These are phyloP conservation scores for Phellinidium pouzarii DNA, from an alignment of 1,284 basidiomycete genomes.

Conservation along the genomic window DNA sequence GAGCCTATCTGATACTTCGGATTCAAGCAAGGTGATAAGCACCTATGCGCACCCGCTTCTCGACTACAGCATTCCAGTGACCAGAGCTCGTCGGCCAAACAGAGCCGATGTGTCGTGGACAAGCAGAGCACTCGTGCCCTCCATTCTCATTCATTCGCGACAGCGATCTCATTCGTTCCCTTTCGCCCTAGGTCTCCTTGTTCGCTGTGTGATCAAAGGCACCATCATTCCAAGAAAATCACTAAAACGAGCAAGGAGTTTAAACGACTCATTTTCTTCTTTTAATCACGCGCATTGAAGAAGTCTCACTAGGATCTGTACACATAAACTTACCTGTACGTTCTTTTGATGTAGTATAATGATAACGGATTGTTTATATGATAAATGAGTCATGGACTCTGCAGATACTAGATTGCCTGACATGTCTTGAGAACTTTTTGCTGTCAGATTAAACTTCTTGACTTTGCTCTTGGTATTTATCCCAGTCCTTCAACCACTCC, in stretches of 20 bases:
- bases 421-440: neutral
- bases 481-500: slow-evolving; percentile 74
- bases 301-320: no score
- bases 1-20: neutral
- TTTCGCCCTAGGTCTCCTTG: slow-evolving; percentile 10
- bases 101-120: neutral
- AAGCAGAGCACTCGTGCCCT: slow-evolving; percentile 1
- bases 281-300: no score
- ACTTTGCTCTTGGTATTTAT: slow-evolving; percentile 11
- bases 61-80: slow-evolving; percentile 1
- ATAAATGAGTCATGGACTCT: no score
- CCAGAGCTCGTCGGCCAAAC: neutral
- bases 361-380: no score
- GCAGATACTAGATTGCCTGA: no score
- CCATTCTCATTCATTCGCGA: slow-evolving; percentile 5
- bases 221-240: slow-evolving; percentile 10
- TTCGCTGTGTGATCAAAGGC: slow-evolving; percentile 12
- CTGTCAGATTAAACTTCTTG: neutral
- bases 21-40: neutral
- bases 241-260: slow-evolving; percentile 9
- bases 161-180: slow-evolving; percentile 15
- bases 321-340: neutral
- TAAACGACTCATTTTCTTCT: slow-evolving; percentile 1
- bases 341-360: neutral
- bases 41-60: slow-evolving; percentile 12